Conservation (phyloP, 192 early-diverging fungal species). For the Piromyces finnis region DNA sequence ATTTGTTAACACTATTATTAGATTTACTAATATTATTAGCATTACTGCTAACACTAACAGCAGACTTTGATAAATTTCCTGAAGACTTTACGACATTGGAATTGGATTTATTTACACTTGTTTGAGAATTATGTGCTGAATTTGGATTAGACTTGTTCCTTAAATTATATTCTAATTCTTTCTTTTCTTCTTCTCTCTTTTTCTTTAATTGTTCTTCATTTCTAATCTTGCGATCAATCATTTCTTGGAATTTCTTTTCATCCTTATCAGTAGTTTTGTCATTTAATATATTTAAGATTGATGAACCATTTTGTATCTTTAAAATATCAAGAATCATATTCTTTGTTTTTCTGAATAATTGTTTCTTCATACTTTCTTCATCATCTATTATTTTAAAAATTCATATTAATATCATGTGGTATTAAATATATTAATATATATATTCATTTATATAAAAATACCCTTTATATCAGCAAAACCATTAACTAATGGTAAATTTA, state of each 20-base stretch:
- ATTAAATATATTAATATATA: too few species aligned
- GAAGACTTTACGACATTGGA: too few species aligned
- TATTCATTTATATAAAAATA: neutral
- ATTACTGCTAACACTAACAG: neutral
- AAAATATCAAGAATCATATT: neutral
- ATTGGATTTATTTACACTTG: neutral
- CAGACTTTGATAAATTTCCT: neutral
- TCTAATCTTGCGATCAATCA: neutral
- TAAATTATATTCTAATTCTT: neutral
- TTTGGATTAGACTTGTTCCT: neutral
- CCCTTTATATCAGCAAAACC: neutral
- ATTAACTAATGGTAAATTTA: neutral
- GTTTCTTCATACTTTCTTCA: neutral
- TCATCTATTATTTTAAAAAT: neutral
- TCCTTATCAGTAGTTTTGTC: neutral
- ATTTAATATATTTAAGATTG: neutral
- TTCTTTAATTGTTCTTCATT: neutral
- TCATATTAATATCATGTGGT: too few species aligned
- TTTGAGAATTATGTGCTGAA: neutral
- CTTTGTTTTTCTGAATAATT: neutral
- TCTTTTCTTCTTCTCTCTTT: neutral
- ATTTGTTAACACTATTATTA: neutral
- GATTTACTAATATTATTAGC: neutral
- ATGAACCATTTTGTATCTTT: neutral
- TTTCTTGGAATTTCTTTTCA: neutral